Percentiles rank a stretch among this genome's conserved stretches.
Evolutionary conservation across 2,329 filamentous ascomycete genomes (phyloP).

Genomic region (Bisporella sp.): DNA sequence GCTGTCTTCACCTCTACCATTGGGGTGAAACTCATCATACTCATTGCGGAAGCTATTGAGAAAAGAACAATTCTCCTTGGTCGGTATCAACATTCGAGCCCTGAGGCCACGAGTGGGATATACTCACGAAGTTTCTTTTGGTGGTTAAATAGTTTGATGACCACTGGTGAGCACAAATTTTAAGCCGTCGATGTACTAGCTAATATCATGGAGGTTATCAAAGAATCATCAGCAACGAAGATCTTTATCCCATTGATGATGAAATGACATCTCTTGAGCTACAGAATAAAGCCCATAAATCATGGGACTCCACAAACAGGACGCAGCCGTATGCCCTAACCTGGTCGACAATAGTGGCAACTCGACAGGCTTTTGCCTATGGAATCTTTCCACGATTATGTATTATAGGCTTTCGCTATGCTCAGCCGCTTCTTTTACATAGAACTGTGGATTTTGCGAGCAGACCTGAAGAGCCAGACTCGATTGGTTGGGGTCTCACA

Average conservation of each 20-base stretch:
- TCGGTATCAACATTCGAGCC: slow-evolving; percentile 24
- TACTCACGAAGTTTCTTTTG: slow-evolving; percentile 32
- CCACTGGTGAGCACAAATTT: slow-evolving; percentile 4
- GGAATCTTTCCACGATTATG: slow-evolving; percentile 10
- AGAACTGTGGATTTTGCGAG: slow-evolving; percentile 8
- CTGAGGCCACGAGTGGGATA: slow-evolving; percentile 33
- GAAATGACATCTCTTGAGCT: slow-evolving; percentile 13
- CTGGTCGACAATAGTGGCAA: slow-evolving; percentile 17
- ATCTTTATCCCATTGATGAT: slow-evolving; percentile 31
- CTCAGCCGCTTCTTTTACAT: slow-evolving; percentile 14
- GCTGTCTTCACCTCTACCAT: slow-evolving; percentile 30
- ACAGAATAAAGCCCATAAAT: slow-evolving; percentile 4
- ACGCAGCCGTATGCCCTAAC: slow-evolving; percentile 7
- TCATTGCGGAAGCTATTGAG: slow-evolving; percentile 31
- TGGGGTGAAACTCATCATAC: slow-evolving; percentile 28
- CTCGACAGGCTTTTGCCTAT: slow-evolving; percentile 9
- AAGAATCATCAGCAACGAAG: slow-evolving; percentile 28
- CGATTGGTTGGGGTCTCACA: slow-evolving; percentile 15
- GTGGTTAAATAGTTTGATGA: slow-evolving; percentile 33
- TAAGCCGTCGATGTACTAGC: too few species aligned
- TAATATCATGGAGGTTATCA: slow-evolving; percentile 23
- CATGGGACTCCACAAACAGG: slow-evolving; percentile 10
- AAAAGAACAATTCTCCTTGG: slow-evolving; percentile 30
- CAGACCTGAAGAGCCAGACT: slow-evolving; percentile 3
- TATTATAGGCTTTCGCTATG: slow-evolving; percentile 11